phyloP scores from a whole-genome alignment of 1,139 yeast genomes.

The Saccharomyces hybrid region DNA sequence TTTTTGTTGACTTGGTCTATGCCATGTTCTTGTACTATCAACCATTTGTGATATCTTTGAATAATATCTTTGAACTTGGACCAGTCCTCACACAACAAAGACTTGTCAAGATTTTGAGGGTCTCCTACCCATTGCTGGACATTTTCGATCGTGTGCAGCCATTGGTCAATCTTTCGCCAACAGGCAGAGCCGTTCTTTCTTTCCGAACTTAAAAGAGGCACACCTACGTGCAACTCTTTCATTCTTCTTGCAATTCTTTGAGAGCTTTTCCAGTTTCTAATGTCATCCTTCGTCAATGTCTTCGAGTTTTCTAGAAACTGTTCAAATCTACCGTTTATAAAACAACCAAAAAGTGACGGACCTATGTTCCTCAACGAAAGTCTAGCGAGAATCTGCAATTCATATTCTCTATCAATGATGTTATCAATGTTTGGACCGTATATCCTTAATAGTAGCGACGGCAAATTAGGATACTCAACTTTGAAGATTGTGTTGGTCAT shows the following conservation, averaged over 20 bases:
- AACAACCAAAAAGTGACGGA: constrained; percentile 81
- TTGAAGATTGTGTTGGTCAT: constrained; percentile 77
- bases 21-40: constrained; percentile 44
- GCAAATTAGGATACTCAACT: constrained; percentile 38
- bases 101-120: constrained; percentile 34
- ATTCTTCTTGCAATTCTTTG: constrained; percentile 90
- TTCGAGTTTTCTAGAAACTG: constrained; percentile 63
- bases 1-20: constrained; percentile 32
- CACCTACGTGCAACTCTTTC: constrained; percentile 85
- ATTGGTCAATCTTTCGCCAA: constrained; percentile 65
- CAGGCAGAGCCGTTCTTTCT: constrained; percentile 51
- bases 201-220: constrained; percentile 53
- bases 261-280: constrained; percentile 68
- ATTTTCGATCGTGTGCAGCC: constrained; percentile 50
- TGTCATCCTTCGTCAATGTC: constrained; percentile 63
- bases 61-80: constrained; percentile 27
- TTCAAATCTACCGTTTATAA: constrained; percentile 62
- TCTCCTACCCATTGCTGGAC: constrained; percentile 27
- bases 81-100: constrained; percentile 46
- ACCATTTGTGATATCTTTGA: constrained; percentile 52
- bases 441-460: constrained; percentile 59
- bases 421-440: constrained; percentile 89
- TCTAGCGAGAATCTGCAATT: constrained; percentile 63
- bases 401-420: constrained; percentile 79
- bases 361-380: constrained; percentile 76